Evolutionary conservation across 164 flowering plant species (phyloP).

Genomic region (Stephania yunnanensis): DNA sequence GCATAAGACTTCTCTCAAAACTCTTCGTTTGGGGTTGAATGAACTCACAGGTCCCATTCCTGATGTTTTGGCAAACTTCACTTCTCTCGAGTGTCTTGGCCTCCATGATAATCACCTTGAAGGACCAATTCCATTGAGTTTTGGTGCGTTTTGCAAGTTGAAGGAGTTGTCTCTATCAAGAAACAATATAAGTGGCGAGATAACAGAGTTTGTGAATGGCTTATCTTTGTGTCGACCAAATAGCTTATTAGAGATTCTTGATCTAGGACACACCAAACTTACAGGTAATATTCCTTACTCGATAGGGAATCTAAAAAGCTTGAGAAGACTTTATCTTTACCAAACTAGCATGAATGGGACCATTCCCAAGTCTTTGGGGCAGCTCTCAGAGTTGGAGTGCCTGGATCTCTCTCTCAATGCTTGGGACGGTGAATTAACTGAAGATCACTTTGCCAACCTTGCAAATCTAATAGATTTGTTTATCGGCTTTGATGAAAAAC

Average conservation of each 20-base stretch:
- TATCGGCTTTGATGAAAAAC: background rate
- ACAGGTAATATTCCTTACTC: background rate
- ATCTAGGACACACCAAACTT: background rate
- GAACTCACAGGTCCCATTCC: background rate
- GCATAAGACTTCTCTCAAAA: background rate
- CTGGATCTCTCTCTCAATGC: conserved; percentile 10
- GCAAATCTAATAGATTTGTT: background rate
- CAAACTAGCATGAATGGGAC: background rate
- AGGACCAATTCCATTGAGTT: background rate
- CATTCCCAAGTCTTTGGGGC: conserved; percentile 16
- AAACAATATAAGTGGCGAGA: background rate
- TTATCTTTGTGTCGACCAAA: background rate
- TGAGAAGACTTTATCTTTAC: background rate
- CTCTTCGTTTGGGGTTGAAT: background rate
- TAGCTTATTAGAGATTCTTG: background rate
- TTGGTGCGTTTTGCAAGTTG: conserved; percentile 3
- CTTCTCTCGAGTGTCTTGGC: background rate
- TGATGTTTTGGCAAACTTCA: background rate
- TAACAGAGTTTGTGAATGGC: background rate
- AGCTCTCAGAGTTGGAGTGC: conserved; percentile 10
- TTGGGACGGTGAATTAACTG: conserved; percentile 17
- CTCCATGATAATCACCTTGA: background rate
- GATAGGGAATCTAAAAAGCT: background rate
- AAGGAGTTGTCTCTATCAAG: background rate
- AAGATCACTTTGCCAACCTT: conserved; percentile 16